Percentiles rank a stretch among this genome's conserved stretches.
These are phyloP conservation scores for Aspergillus clavatus DNA, from an alignment of 2,329 filamentous ascomycete genomes.

Conservation along the genomic window DNA sequence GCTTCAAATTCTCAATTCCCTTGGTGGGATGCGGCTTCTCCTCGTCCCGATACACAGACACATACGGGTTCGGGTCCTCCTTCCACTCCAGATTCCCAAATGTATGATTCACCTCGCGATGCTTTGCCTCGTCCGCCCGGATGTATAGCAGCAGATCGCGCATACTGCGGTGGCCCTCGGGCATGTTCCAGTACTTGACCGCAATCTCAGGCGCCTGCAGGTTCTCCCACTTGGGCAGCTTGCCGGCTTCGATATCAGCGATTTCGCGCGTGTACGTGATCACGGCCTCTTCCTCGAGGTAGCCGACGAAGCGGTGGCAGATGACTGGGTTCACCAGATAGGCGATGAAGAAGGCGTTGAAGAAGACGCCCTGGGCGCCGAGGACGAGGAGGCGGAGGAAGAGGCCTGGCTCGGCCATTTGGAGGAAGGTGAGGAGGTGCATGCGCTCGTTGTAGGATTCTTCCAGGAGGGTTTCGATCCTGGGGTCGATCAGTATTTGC, in stretches of 20 bases:
- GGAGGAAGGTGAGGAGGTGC: slow-evolving; percentile 89
- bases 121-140: slow-evolving; percentile 78
- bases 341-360: slow-evolving; percentile 83
- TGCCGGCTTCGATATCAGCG: slow-evolving; percentile 78
- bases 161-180: slow-evolving; percentile 76
- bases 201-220: slow-evolving; percentile 84
- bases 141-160: slow-evolving; percentile 82
- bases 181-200: slow-evolving; percentile 90
- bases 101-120: slow-evolving; percentile 94
- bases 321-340: slow-evolving; percentile 84
- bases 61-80: slow-evolving; percentile 88
- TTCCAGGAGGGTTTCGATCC: slow-evolving; percentile 88
- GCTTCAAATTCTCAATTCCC: slow-evolving; percentile 59
- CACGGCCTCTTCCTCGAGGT: slow-evolving; percentile 95
- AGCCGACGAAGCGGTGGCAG: slow-evolving; percentile 92
- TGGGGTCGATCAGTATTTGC: too few relatives aligned
- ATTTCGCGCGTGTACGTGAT: slow-evolving; percentile 91
- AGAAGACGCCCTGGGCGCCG: slow-evolving; percentile 90
- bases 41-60: slow-evolving; percentile 70
- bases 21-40: slow-evolving; percentile 64
- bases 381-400: slow-evolving; percentile 93
- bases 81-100: slow-evolving; percentile 80
- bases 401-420: slow-evolving; percentile 76
- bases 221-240: slow-evolving; percentile 73
- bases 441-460: slow-evolving; percentile 92